phyloP scores from a whole-genome alignment of 2,329 filamentous ascomycete genomes.

The Talaromyces sp. region DNA sequence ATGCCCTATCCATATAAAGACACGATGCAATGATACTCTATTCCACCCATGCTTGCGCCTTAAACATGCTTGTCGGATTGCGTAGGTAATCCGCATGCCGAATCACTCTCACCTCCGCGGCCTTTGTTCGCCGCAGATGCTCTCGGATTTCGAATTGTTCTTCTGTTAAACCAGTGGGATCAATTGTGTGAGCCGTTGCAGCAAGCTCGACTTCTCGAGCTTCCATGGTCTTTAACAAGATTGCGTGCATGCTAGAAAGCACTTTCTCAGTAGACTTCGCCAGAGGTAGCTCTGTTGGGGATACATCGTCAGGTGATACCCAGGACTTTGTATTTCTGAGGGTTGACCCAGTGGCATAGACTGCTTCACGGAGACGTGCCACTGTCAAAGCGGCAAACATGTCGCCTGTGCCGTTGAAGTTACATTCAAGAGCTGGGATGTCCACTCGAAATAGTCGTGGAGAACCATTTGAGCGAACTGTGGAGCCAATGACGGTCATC shows the following conservation, averaged over 20 bases:
- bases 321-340: conserved; percentile 62
- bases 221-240: conserved; percentile 65
- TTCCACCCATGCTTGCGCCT: conserved; percentile 46
- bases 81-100: conserved; percentile 68
- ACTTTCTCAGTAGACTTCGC: conserved; percentile 82
- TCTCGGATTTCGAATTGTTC: conserved; percentile 53
- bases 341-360: conserved; percentile 41
- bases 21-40: neutral
- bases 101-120: conserved; percentile 82
- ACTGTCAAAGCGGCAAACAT: conserved; percentile 96
- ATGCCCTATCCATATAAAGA: neutral
- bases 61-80: conserved; percentile 63
- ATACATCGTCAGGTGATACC: conserved; percentile 71
- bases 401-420: conserved; percentile 94
- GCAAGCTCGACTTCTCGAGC: conserved; percentile 65
- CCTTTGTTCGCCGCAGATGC: conserved; percentile 71
- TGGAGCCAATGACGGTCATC: conserved; percentile 74
- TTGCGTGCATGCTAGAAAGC: conserved; percentile 85
- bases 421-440: conserved; percentile 83
- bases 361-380: conserved; percentile 81
- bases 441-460: conserved; percentile 85
- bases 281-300: conserved; percentile 70
- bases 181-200: conserved; percentile 23
- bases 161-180: conserved; percentile 25
- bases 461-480: conserved; percentile 58